Conservation (phyloP, 129 eudicot species). For the Arctium minus region DNA sequence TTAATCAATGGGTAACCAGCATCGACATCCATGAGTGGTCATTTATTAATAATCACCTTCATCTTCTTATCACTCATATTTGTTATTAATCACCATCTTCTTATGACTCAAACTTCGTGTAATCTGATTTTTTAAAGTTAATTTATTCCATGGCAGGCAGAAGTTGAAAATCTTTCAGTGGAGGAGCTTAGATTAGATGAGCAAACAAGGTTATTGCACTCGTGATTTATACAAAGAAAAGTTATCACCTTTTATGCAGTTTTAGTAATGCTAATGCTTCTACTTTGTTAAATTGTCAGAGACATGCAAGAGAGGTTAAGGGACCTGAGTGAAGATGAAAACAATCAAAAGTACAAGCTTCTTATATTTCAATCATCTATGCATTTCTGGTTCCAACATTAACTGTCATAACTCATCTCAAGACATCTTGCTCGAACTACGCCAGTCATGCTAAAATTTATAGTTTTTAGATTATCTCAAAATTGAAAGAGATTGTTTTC, state of each 20-base stretch:
- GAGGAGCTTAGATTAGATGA: constrained; percentile 83
- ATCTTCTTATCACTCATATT: background rate
- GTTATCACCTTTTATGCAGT: background rate
- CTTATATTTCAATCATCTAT: background rate
- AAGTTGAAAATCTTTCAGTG: constrained; percentile 67
- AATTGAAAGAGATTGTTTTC: background rate
- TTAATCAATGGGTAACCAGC: background rate
- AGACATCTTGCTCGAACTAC: background rate
- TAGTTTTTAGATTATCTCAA: background rate
- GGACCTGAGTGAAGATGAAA: constrained; percentile 79
- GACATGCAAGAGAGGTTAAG: constrained; percentile 85
- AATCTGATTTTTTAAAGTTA: background rate
- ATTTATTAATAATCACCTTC: background rate
- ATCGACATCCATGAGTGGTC: background rate
- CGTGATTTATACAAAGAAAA: background rate
- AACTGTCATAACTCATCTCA: background rate
- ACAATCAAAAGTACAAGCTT: constrained; percentile 61
- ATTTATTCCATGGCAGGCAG: constrained; percentile 56
- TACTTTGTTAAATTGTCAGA: constrained; percentile 39
- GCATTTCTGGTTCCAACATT: background rate
- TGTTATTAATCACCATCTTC: background rate
- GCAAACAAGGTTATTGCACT: constrained; percentile 60
- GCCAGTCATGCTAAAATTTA: background rate
- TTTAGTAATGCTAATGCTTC: constrained; percentile 26
- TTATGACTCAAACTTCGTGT: background rate